phyloP scores from a whole-genome alignment of 352 stramenopile genomes.

The Pythium brassicae region DNA sequence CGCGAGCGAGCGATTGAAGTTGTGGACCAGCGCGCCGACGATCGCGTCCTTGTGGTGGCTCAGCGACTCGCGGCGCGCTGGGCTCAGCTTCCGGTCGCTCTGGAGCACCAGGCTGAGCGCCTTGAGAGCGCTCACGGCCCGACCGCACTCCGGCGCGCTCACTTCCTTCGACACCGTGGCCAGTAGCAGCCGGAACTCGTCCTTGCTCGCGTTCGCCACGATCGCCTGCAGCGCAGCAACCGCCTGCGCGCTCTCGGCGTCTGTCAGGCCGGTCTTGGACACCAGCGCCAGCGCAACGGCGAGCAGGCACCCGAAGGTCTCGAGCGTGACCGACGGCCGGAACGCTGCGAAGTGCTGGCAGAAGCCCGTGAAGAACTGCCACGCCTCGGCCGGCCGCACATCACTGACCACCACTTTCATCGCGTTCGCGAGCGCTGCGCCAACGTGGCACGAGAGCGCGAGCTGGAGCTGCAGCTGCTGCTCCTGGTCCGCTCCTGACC shows the following conservation, averaged over 20 bases:
- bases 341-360: conserved; percentile 52
- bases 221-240: conserved; percentile 31
- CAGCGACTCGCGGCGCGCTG: conserved; percentile 40
- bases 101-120: conserved; percentile 49
- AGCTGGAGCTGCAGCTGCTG: conserved; percentile 4
- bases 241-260: not conserved
- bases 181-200: conserved; percentile 65
- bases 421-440: conserved; percentile 26
- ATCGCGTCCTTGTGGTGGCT: conserved; percentile 49
- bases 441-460: conserved; percentile 20
- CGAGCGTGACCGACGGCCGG: conserved; percentile 33
- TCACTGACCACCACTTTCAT: conserved; percentile 39
- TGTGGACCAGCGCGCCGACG: conserved; percentile 37
- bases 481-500: conserved; percentile 1
- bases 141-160: conserved; percentile 20
- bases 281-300: conserved; percentile 38
- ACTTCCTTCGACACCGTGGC: conserved; percentile 58
- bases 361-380: conserved; percentile 48
- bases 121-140: conserved; percentile 52
- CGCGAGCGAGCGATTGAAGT: conserved; percentile 35
- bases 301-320: conserved; percentile 64
- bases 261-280: conserved; percentile 5
- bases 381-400: conserved; percentile 20
- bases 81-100: conserved; percentile 57
- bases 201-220: conserved; percentile 55